A percentile compares a stretch with the other conserved stretches of the same genome.
phyloP scores from a whole-genome alignment of 768 basidiomycete genomes.

The Boletus rufocinnamomeus region DNA sequence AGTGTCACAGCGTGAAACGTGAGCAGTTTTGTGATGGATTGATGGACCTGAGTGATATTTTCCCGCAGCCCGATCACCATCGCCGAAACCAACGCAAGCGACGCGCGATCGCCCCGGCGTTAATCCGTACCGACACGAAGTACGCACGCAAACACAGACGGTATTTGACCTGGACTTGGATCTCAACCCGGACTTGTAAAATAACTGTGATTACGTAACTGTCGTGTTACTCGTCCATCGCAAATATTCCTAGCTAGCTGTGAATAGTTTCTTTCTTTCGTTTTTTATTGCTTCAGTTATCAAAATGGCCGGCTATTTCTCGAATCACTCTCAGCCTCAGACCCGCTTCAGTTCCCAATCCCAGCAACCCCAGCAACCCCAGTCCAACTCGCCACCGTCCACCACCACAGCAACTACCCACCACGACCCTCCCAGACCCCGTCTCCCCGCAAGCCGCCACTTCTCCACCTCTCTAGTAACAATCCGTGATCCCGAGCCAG shows the following conservation, averaged over 20 bases:
- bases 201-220: slow-evolving; percentile 26
- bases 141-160: slow-evolving; percentile 58
- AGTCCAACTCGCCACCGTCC: slow-evolving; percentile 14
- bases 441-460: slow-evolving; percentile 66
- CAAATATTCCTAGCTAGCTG: background rate
- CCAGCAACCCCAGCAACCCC: slow-evolving; percentile 49
- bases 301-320: slow-evolving; percentile 74
- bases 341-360: slow-evolving; percentile 69
- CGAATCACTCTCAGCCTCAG: slow-evolving; percentile 70
- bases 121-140: slow-evolving; percentile 73
- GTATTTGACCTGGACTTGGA: slow-evolving; percentile 83
- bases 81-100: slow-evolving; percentile 52
- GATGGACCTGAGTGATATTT: slow-evolving; percentile 9
- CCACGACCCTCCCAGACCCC: slow-evolving; percentile 40
- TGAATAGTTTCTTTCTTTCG: background rate
- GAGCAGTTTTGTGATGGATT: slow-evolving; percentile 26
- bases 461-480: slow-evolving; percentile 68
- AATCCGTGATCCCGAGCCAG: slow-evolving; percentile 36
- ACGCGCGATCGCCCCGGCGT: slow-evolving; percentile 52
- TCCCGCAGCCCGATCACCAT: slow-evolving; percentile 57
- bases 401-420: background rate
- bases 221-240: slow-evolving; percentile 14
- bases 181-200: slow-evolving; percentile 76
- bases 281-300: slow-evolving; percentile 33
- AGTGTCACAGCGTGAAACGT: slow-evolving; percentile 83